Conservation (phyloP, 2,329 filamentous ascomycete genomes). For the Ilyonectria destructans region DNA sequence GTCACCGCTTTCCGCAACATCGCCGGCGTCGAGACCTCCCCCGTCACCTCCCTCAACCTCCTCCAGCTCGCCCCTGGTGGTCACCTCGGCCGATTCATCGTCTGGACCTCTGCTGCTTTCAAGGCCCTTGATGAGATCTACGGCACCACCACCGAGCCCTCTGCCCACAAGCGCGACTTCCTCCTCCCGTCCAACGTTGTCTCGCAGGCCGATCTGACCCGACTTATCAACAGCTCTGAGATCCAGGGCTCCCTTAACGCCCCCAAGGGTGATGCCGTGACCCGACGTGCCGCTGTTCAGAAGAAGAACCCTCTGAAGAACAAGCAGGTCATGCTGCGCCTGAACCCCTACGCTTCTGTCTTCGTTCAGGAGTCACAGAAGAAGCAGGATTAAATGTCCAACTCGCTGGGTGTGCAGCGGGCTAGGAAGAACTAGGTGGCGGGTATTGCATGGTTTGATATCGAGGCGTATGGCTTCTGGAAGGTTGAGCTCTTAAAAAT, state of each 20-base stretch:
- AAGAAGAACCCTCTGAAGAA: constrained; percentile 99
- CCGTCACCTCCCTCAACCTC: constrained; percentile 96
- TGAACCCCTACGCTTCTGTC: constrained; percentile 97
- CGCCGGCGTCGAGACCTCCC: constrained; percentile 95
- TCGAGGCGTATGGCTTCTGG: constrained; percentile 58
- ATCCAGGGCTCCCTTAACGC: constrained; percentile 96
- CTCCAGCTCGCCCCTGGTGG: constrained; percentile 99
- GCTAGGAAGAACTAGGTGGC: constrained; percentile 47
- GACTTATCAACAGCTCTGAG: constrained; percentile 99
- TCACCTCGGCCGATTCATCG: constrained; percentile 98
- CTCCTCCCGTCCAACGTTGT: constrained; percentile 94
- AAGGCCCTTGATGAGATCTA: constrained; percentile 97
- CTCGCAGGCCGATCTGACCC: constrained; percentile 93
- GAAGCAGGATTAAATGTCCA: constrained; percentile 57
- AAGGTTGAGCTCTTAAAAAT: constrained; percentile 55
- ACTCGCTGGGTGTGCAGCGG: constrained; percentile 60
- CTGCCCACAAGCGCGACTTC: constrained; percentile 99
- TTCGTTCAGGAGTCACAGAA: constrained; percentile 80
- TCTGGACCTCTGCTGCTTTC: constrained; percentile 99
- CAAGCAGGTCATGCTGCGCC: constrained; percentile 98
- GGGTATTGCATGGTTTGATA: constrained; percentile 55
- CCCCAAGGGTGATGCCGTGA: constrained; percentile 90
- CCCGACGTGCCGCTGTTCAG: constrained; percentile 92
- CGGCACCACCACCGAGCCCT: constrained; percentile 90
- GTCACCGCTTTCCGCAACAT: constrained; percentile 98